Evolutionary conservation across 805 yeast species (phyloP).

Genomic region (Ascoidea rubescens): DNA sequence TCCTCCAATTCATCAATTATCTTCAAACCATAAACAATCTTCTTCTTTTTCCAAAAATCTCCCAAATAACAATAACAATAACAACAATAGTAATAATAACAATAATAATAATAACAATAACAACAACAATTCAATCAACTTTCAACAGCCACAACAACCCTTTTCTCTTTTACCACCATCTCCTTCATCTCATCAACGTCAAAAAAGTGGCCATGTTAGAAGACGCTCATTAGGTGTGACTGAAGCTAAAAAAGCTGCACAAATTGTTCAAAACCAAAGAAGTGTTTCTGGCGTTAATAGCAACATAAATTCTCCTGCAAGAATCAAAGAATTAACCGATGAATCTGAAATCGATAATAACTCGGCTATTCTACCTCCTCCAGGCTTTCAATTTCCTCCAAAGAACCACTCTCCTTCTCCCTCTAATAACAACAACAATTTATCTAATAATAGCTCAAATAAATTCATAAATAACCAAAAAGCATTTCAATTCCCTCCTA

Average conservation of each 20-base stretch:
- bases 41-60: background rate
- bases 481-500: constrained; percentile 47
- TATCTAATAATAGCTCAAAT: constrained; percentile 23
- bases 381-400: constrained; percentile 45
- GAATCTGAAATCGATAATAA: constrained; percentile 5
- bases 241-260: constrained; percentile 96
- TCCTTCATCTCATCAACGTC: background rate
- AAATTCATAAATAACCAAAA: constrained; percentile 11
- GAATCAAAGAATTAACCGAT: constrained; percentile 12
- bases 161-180: constrained; percentile 1
- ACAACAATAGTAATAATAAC: background rate
- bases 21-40: constrained; percentile 6
- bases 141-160: background rate
- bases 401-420: constrained; percentile 21
- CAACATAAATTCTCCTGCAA: background rate
- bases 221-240: constrained; percentile 85
- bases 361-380: constrained; percentile 16
- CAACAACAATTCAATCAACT: background rate
- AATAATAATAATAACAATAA: background rate
- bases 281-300: constrained; percentile 12
- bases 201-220: constrained; percentile 55
- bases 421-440: constrained; percentile 10
- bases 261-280: constrained; percentile 71
- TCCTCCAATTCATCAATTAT: constrained; percentile 15
- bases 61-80: background rate